Conservation (phyloP, 371 early-diverging fungal species). For the Mucor lusitanicus region DNA sequence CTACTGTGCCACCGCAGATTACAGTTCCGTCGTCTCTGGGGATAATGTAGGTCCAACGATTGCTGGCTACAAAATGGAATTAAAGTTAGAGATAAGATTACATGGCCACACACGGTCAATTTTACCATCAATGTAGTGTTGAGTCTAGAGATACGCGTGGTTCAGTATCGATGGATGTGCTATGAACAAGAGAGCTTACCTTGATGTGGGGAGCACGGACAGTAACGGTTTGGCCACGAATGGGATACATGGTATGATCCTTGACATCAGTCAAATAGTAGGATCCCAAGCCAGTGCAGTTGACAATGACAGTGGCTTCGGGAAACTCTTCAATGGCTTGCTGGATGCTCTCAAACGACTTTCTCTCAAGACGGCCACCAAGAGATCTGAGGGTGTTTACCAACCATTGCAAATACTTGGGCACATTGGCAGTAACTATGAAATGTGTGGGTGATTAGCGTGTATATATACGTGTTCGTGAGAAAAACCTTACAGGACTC, state of each 20-base stretch:
- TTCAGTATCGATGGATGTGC: too few relatives aligned
- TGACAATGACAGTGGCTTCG: slow-evolving; percentile 63
- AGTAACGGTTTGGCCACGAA: slow-evolving; percentile 76
- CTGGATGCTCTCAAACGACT: slow-evolving; percentile 51
- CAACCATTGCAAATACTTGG: slow-evolving; percentile 70
- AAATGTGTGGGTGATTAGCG: not conserved
- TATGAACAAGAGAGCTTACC: slow-evolving; percentile 1
- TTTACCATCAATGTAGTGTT: slow-evolving; percentile 36
- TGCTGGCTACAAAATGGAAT: slow-evolving; percentile 16
- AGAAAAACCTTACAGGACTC: slow-evolving; percentile 31
- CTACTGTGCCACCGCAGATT: slow-evolving; percentile 66
- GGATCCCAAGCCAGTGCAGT: slow-evolving; percentile 75
- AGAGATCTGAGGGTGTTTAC: slow-evolving; percentile 44
- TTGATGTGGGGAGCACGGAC: slow-evolving; percentile 71
- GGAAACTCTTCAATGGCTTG: slow-evolving; percentile 45
- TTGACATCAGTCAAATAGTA: slow-evolving; percentile 65
- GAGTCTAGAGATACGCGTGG: slow-evolving; percentile 10
- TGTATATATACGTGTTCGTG: not conserved
- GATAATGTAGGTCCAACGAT: slow-evolving; percentile 74
- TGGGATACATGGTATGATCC: slow-evolving; percentile 65
- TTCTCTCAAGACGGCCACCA: slow-evolving; percentile 59
- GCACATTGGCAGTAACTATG: slow-evolving; percentile 37
- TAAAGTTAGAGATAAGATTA: not conserved
- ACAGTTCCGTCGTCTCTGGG: slow-evolving; percentile 79
- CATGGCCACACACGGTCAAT: not conserved